A percentile compares a stretch with the other conserved stretches of the same genome.
Conservation (phyloP, 1,284 basidiomycete genomes). For the Trametes hirsuta region DNA sequence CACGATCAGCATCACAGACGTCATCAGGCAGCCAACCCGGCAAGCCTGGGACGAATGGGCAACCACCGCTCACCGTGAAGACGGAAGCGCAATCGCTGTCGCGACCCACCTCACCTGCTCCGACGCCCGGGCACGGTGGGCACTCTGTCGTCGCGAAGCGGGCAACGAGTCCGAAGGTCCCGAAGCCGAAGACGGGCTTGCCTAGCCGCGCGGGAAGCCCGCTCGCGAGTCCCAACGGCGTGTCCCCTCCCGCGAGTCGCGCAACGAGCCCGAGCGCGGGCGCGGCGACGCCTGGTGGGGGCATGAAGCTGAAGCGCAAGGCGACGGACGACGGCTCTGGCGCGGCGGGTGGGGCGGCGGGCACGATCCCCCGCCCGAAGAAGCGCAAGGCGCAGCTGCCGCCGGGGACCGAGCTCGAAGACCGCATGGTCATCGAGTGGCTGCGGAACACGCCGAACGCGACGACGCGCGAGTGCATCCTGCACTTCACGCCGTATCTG, state of each 20-base stretch:
- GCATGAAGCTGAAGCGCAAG: slow-evolving; percentile 58
- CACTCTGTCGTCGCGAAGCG: slow-evolving; percentile 81
- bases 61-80: slow-evolving; percentile 38
- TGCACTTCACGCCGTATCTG: slow-evolving; percentile 74
- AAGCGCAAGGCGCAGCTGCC: slow-evolving; percentile 60
- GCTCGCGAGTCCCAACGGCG: slow-evolving; percentile 38
- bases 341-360: slow-evolving; percentile 23
- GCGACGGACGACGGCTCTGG: slow-evolving; percentile 51
- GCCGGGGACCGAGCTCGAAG: slow-evolving; percentile 56
- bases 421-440: slow-evolving; percentile 72
- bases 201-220: slow-evolving; percentile 61
- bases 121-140: slow-evolving; percentile 57
- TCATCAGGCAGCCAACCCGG: slow-evolving; percentile 30
- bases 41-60: slow-evolving; percentile 34
- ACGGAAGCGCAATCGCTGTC: slow-evolving; percentile 34
- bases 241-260: slow-evolving; percentile 38
- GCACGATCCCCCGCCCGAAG: slow-evolving; percentile 56
- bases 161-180: slow-evolving; percentile 75
- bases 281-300: slow-evolving; percentile 1
- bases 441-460: slow-evolving; percentile 63
- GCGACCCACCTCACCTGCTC: slow-evolving; percentile 59
- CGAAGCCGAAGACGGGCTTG: slow-evolving; percentile 53
- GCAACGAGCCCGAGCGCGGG: slow-evolving; percentile 44
- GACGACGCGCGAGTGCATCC: slow-evolving; percentile 75
- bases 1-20: slow-evolving; percentile 38